phyloP scores from a whole-genome alignment of 2,329 filamentous ascomycete species.

The Falciphora oryzae region DNA sequence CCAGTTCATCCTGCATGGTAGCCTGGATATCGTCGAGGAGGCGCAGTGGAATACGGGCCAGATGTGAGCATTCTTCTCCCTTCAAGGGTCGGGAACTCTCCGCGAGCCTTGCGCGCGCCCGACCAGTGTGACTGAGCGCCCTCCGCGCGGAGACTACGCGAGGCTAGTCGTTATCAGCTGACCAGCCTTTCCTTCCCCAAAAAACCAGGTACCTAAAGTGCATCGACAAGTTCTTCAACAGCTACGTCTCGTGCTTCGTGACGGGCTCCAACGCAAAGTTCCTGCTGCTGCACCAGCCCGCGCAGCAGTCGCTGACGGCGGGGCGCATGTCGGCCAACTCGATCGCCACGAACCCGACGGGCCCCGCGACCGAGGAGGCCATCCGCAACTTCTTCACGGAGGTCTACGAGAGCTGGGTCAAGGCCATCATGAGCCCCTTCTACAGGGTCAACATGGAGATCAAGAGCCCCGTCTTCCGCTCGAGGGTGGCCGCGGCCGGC shows the following conservation, averaged over 20 bases:
- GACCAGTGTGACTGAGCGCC: too few relatives aligned
- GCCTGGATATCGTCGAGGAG: conserved; percentile 92
- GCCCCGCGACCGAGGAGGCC: conserved; percentile 88
- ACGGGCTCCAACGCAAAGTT: conserved; percentile 92
- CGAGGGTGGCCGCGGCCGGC: conserved; percentile 76
- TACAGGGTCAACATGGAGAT: conserved; percentile 82
- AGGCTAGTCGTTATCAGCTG: neutral
- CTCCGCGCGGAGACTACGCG: too few relatives aligned
- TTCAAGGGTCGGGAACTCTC: neutral
- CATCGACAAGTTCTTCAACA: conserved; percentile 94
- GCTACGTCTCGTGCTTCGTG: conserved; percentile 90
- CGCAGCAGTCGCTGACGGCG: conserved; percentile 16
- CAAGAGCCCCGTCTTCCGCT: conserved; percentile 77
- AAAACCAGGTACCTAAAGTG: conserved; percentile 80
- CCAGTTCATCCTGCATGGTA: conserved; percentile 94
- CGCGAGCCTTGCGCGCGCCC: too few relatives aligned
- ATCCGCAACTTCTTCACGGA: conserved; percentile 92
- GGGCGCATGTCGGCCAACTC: conserved; percentile 54
- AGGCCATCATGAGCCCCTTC: conserved; percentile 96
- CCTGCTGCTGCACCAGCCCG: conserved; percentile 82
- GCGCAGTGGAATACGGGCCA: conserved; percentile 85
- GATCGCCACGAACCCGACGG: conserved; percentile 77
- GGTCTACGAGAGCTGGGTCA: conserved; percentile 94
- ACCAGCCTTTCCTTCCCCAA: conserved; percentile 11
- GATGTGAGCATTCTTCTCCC: conserved; percentile 50